A percentile compares a stretch with the other conserved stretches of the same genome.
These are phyloP conservation scores for Solidago caesia DNA, from an alignment of 129 eudicot genomes.

Conservation along the genomic window DNA sequence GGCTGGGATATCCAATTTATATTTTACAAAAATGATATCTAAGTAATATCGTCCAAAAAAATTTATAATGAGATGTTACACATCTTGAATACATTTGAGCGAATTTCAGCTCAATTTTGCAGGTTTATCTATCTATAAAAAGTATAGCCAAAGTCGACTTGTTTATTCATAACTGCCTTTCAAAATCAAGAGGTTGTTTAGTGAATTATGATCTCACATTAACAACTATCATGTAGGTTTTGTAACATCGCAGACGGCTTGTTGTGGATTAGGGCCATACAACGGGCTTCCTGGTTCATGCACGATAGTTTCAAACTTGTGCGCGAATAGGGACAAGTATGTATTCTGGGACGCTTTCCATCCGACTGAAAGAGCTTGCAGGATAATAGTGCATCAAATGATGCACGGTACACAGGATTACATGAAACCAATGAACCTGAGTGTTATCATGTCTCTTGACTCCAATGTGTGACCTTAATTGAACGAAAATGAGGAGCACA, in stretches of 20 bases:
- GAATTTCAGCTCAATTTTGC: no score
- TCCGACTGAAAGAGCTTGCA: conserved; percentile 43
- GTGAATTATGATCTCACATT: background rate
- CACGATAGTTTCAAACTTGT: conserved; percentile 32
- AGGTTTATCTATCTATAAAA: no score
- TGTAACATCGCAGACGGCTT: conserved; percentile 34
- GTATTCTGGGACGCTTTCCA: conserved; percentile 56
- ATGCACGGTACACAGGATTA: conserved; percentile 36
- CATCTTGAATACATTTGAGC: no score
- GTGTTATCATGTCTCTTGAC: conserved; percentile 38
- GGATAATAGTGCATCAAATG: conserved; percentile 38
- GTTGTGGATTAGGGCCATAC: conserved; percentile 45
- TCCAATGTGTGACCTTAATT: conserved; percentile 26
- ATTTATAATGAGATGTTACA: no score
- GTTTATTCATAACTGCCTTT: background rate
- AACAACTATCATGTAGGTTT: conserved; percentile 24
- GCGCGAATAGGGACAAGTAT: conserved; percentile 37
- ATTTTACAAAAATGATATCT: no score
- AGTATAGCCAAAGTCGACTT: no score
- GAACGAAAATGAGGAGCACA: conserved; percentile 4
- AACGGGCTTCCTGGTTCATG: conserved; percentile 34
- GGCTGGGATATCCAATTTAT: no score
- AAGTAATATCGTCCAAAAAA: no score
- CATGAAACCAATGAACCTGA: conserved; percentile 56
- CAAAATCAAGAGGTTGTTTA: background rate